Evolutionary conservation across 1,284 basidiomycete species (phyloP), one percentile per base, ranked within the genome.

Genomic region (Malassezia furfur): DNA sequence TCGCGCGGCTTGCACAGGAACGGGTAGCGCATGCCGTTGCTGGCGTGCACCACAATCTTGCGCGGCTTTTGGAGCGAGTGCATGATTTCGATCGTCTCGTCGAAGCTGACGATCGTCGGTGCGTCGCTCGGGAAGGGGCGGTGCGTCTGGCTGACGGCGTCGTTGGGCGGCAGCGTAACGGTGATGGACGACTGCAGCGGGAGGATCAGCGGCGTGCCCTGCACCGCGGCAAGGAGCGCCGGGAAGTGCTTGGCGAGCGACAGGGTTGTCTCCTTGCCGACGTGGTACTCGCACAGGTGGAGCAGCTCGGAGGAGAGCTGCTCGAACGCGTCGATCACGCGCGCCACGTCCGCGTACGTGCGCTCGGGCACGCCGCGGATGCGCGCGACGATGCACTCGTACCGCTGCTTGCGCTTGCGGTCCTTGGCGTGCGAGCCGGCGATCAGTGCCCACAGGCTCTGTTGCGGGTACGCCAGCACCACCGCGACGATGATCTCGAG

Each of bases 1-100:
- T 99, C 94, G 75, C 91, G 91, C 2, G 94, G 93, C 76, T 99
- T 99, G 63, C 89, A 91, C 14, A 99, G 80, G 79, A 98, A 98
- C 69, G 84, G 85, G 76, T 96, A 96, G 2, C 79, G 78, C 56
- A 84, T 82, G 3, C 90, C 91, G 68, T 98, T 83, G 54, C 83
- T 85, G 0, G 88, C 91, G 25, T 78, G 77, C 51, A 98, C 86
- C 0, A 85, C 85, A 56, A 99, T 83, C 76, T 96, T 96, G 65
- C 90, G 85, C 2, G 94, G 94, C 68, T 84, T 87, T 44, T 91
- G 89, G 19, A 98, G 78, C 10, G 94, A 96, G 28, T 80, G 81
- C 93, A 99, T 98, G 65, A 99, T 78, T 32, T 89, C 86, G 57
- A 98, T 83, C 30, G 85, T 83, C 60, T 96, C 89, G 88, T 70